Percentiles rank a stretch among this genome's conserved stretches.
Evolutionary conservation across 2,329 filamentous ascomycete genomes (phyloP).

Genomic region (Ophiostoma novo-ulmi): DNA sequence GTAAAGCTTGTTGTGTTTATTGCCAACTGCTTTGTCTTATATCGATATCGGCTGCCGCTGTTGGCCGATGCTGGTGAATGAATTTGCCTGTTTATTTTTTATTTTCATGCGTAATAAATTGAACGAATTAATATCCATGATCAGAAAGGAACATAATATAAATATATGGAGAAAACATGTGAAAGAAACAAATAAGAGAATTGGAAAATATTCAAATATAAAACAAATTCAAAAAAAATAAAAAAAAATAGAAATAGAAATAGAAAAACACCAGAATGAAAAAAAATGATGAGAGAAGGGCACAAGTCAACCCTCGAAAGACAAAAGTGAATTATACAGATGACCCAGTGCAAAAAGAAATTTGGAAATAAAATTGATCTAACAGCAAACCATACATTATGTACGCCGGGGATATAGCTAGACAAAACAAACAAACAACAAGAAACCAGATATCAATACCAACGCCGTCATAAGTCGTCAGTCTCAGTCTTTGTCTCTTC

Average conservation of each 20-base stretch:
- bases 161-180: no score
- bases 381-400: not conserved
- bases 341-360: no score
- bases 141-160: no score
- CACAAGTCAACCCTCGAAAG: no score
- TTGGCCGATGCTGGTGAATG: not conserved
- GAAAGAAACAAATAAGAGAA: no score
- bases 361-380: not conserved
- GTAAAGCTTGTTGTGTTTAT: not conserved
- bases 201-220: no score
- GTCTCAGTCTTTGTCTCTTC: not conserved
- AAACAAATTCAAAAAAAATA: no score
- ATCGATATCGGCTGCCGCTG: not conserved
- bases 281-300: no score
- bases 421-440: not conserved
- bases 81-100: not conserved
- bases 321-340: no score
- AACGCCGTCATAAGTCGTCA: conserved; percentile 16
- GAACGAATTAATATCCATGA: no score
- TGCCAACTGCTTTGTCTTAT: not conserved
- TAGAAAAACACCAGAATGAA: no score
- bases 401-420: not conserved
- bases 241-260: no score
- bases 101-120: not conserved
- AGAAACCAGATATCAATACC: conserved; percentile 3